Percentiles rank a stretch among this genome's conserved stretches.
Conservation (phyloP, 495 filamentous ascomycete genomes). For the Xylona heveae region DNA sequence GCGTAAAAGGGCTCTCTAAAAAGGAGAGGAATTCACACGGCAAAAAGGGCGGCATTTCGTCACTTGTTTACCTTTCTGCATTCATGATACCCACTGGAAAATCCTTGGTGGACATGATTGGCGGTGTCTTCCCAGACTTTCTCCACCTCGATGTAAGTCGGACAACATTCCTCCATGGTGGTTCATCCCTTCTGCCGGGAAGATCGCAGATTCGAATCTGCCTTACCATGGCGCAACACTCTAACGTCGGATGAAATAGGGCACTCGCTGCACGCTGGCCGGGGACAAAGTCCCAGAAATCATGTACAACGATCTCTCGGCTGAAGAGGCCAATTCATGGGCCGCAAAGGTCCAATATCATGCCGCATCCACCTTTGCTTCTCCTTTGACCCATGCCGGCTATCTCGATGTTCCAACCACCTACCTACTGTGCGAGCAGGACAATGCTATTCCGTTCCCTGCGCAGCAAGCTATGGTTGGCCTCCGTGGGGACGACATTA, state of each 20-base stretch:
- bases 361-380: conserved; percentile 12
- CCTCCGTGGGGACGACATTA: not conserved
- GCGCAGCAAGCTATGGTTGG: conserved; percentile 19
- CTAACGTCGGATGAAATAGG: too few species aligned
- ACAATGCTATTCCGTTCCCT: conserved; percentile 16
- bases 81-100: not conserved
- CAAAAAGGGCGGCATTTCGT: not conserved
- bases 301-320: not conserved
- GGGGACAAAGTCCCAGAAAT: not conserved
- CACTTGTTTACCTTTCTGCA: not conserved
- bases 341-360: conserved; percentile 8
- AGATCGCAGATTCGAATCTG: not conserved
- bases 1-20: not conserved
- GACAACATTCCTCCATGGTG: not conserved
- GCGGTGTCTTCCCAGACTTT: not conserved
- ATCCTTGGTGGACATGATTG: not conserved
- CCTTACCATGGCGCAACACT: not conserved
- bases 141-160: not conserved
- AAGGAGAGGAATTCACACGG: not conserved
- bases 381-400: conserved; percentile 17
- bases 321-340: conserved; percentile 3
- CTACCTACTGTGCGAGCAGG: conserved; percentile 25
- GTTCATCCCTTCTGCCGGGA: not conserved
- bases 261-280: too few species aligned
- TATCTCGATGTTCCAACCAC: conserved; percentile 25